Conservation (phyloP, 2,329 filamentous ascomycete species). For the Elsinoe perseae region DNA sequence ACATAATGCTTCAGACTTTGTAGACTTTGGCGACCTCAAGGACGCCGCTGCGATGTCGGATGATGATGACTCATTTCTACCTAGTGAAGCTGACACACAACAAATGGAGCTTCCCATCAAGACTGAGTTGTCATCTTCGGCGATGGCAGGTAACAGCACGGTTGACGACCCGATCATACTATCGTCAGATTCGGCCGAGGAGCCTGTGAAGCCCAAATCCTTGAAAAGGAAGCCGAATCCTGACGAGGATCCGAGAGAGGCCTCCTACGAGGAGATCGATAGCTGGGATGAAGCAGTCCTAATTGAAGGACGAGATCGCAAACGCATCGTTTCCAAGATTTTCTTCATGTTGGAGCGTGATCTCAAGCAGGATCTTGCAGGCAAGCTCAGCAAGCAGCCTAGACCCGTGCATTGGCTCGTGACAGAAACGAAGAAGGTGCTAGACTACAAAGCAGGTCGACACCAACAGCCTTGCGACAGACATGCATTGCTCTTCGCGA, state of each 20-base stretch:
- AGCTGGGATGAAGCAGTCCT: not conserved
- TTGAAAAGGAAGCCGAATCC: not conserved
- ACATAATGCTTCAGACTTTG: not conserved
- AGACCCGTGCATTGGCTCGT: not conserved
- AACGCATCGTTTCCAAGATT: slow-evolving; percentile 11
- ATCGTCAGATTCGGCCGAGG: slow-evolving; percentile 6
- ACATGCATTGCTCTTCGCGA: slow-evolving; percentile 1
- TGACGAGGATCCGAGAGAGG: not conserved
- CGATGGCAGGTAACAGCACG: not conserved
- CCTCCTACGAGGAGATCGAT: not conserved
- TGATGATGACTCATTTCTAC: slow-evolving; percentile 1
- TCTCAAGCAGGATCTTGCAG: not conserved
- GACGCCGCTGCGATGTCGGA: slow-evolving; percentile 9
- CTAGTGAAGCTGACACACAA: not conserved
- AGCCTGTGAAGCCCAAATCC: not conserved
- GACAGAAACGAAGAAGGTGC: not conserved
- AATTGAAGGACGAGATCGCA: slow-evolving; percentile 1
- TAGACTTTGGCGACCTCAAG: not conserved
- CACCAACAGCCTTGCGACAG: not conserved
- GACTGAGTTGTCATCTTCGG: not conserved
- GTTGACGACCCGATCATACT: not conserved
- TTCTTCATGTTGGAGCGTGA: not conserved
- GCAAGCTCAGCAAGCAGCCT: not conserved
- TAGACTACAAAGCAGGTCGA: slow-evolving; percentile 2
- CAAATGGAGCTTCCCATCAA: not conserved